These are phyloP conservation scores for Kwoniella bestiolae DNA, from an alignment of 768 basidiomycete species.

Conservation along the genomic window DNA sequence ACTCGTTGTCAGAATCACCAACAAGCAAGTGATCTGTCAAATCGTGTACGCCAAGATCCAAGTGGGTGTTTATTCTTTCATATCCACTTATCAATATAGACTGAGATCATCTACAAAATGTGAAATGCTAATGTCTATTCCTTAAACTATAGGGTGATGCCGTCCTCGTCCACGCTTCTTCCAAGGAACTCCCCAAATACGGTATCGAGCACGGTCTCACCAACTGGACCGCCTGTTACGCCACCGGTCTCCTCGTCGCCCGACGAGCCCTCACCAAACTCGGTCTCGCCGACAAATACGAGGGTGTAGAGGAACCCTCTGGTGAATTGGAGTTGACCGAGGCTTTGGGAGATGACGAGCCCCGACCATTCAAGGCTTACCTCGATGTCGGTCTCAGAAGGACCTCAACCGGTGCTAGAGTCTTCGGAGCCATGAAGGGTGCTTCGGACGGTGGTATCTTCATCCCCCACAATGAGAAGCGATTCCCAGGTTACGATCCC, in stretches of 20 bases:
- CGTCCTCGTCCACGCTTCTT: slow-evolving; percentile 82
- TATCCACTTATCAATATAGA: too few species aligned
- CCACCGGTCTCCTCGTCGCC: slow-evolving; percentile 91
- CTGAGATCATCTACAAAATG: too few species aligned
- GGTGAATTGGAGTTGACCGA: slow-evolving; percentile 84
- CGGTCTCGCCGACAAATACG: slow-evolving; percentile 95
- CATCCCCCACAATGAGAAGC: slow-evolving; percentile 96
- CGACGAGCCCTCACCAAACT: slow-evolving; percentile 94
- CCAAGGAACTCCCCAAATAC: slow-evolving; percentile 89
- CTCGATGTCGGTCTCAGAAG: slow-evolving; percentile 98
- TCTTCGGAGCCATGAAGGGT: slow-evolving; percentile 99
- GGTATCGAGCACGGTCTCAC: slow-evolving; percentile 98
- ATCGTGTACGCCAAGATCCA: slow-evolving; percentile 96
- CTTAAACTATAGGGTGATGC: slow-evolving; percentile 70
- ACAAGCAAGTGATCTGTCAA: slow-evolving; percentile 86
- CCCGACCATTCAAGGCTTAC: slow-evolving; percentile 98
- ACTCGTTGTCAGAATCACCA: slow-evolving; percentile 97
- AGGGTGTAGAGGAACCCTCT: slow-evolving; percentile 89
- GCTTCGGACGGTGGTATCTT: slow-evolving; percentile 96
- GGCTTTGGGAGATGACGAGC: slow-evolving; percentile 85
- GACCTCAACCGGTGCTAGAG: slow-evolving; percentile 94
- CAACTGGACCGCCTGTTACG: slow-evolving; percentile 99
- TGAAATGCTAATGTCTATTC: too few species aligned
- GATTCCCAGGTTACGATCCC: slow-evolving; percentile 96
- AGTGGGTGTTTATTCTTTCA: slow-evolving; percentile 29